These are phyloP conservation scores for Colletotrichum sp. DNA, from an alignment of 2,329 filamentous ascomycete genomes.

Conservation along the genomic window DNA sequence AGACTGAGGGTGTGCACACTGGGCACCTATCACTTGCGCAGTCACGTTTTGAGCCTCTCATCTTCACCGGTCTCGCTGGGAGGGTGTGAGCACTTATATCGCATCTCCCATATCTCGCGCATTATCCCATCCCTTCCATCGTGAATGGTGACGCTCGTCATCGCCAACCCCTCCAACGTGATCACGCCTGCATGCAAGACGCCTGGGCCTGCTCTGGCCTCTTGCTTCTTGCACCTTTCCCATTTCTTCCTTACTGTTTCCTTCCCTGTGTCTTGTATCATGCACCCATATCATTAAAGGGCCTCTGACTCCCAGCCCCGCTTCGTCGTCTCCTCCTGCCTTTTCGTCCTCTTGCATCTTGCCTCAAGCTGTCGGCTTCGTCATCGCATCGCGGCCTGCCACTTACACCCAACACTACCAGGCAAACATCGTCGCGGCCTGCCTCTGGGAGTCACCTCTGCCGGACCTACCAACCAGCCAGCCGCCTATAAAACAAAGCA, in stretches of 20 bases:
- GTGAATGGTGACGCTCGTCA: background rate
- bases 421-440: background rate
- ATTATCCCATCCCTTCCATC: background rate
- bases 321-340: background rate
- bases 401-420: background rate
- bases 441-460: background rate
- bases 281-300: background rate
- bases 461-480: background rate
- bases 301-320: background rate
- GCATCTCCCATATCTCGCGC: background rate
- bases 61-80: background rate
- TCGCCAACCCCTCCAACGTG: background rate
- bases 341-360: background rate
- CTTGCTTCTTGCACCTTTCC: background rate
- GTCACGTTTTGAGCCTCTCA: background rate
- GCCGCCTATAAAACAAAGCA: background rate
- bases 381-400: background rate
- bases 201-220: background rate
- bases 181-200: constrained; percentile 14
- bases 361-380: background rate
- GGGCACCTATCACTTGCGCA: background rate
- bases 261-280: background rate
- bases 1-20: background rate
- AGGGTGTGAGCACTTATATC: constrained; percentile 1
- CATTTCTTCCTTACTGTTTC: background rate